Evolutionary conservation across 345 rosid species (phyloP).

Genomic region (Camelina neglecta): DNA sequence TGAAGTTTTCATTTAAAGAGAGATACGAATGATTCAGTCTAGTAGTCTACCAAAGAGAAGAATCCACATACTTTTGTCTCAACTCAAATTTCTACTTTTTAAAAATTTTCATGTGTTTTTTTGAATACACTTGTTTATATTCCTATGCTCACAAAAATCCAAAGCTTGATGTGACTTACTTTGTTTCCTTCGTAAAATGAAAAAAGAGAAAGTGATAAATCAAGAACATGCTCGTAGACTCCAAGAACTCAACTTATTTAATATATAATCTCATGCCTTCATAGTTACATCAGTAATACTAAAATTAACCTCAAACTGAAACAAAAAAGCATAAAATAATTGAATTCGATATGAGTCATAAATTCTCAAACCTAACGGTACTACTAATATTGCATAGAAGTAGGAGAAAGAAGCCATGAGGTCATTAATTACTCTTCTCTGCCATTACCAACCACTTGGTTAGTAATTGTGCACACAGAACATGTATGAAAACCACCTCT

Average conservation of each 20-base stretch:
- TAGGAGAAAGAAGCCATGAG: constrained; percentile 23
- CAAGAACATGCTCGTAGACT: constrained; percentile 28
- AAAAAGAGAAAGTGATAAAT: constrained; percentile 9
- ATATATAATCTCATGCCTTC: not conserved
- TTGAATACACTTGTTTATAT: constrained; percentile 10
- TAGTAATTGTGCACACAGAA: constrained; percentile 41
- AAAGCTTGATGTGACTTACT: constrained; percentile 41
- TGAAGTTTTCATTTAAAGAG: not conserved
- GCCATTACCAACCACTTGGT: constrained; percentile 44
- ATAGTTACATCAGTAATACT: no score
- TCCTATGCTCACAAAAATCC: constrained; percentile 24
- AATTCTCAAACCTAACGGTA: constrained; percentile 39
- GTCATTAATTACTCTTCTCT: constrained; percentile 42
- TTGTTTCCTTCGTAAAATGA: constrained; percentile 36
- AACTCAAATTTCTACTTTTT: not conserved
- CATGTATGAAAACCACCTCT: constrained; percentile 40
- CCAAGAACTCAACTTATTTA: constrained; percentile 22
- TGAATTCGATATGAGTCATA: constrained; percentile 24
- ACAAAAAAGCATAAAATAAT: not conserved
- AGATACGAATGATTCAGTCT: constrained; percentile 31
- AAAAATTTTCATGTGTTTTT: not conserved
- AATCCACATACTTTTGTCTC: constrained; percentile 16
- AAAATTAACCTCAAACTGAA: not conserved
- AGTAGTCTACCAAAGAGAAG: constrained; percentile 14
- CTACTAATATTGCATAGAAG: constrained; percentile 23